phyloP scores from a whole-genome alignment of 495 filamentous ascomycete genomes.

The Penicillium nucicola region DNA sequence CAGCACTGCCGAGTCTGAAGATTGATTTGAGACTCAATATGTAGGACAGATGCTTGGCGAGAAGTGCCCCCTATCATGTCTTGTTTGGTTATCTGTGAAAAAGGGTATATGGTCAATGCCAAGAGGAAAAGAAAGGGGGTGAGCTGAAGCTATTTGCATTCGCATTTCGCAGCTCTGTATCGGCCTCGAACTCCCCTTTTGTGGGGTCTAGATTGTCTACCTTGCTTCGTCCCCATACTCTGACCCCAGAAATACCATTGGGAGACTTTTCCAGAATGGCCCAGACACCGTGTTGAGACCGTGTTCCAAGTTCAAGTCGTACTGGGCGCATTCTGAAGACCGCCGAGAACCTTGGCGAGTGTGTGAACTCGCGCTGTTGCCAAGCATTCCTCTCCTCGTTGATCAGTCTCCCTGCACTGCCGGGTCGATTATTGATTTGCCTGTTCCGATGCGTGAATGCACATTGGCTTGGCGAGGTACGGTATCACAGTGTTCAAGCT shows the following conservation, averaged over 20 bases:
- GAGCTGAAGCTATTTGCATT: too few relatives aligned
- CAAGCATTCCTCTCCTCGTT: slow-evolving; percentile 15
- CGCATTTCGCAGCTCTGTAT: too few relatives aligned
- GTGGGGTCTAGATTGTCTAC: background rate
- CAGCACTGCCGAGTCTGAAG: background rate
- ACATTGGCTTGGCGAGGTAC: background rate
- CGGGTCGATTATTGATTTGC: slow-evolving; percentile 10
- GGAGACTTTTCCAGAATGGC: background rate
- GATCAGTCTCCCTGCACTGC: slow-evolving; percentile 5
- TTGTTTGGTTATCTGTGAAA: slow-evolving; percentile 1
- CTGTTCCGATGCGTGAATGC: background rate
- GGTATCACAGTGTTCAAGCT: too few relatives aligned
- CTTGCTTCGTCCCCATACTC: slow-evolving; percentile 8
- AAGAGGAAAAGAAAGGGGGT: background rate
- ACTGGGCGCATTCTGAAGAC: slow-evolving; percentile 26
- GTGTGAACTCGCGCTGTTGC: slow-evolving; percentile 11
- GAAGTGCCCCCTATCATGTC: slow-evolving; percentile 1
- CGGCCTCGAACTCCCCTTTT: background rate
- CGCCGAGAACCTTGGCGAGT: slow-evolving; percentile 22
- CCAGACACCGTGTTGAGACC: background rate
- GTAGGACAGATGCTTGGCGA: slow-evolving; percentile 4
- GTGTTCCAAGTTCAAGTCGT: slow-evolving; percentile 1
- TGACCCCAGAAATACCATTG: background rate
- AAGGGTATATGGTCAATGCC: background rate
- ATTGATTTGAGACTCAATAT: slow-evolving; percentile 6